phyloP scores from a whole-genome alignment of 2,329 filamentous ascomycete species.

The Diaporthe batatas region DNA sequence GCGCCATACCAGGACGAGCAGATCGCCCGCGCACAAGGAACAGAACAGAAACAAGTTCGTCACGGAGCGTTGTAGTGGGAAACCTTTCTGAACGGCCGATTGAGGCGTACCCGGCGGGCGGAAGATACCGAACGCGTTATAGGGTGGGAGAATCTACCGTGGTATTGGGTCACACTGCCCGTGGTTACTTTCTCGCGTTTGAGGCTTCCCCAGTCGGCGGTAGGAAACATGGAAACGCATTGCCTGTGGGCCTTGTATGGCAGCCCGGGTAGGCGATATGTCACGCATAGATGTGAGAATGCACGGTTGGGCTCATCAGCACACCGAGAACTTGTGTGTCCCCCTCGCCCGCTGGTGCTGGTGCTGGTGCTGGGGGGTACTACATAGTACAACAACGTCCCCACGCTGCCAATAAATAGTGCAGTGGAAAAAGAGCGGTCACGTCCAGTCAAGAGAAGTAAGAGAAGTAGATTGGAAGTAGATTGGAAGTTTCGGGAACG shows the following conservation, averaged over 20 bases:
- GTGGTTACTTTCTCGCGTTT: constrained; percentile 23
- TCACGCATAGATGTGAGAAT: neutral
- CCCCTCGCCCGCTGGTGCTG: neutral
- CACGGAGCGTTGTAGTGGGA: constrained; percentile 33
- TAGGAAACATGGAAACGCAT: constrained; percentile 18
- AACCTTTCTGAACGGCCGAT: constrained; percentile 30
- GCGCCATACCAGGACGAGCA: constrained; percentile 26
- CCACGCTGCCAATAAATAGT: neutral
- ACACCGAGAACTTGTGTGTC: neutral
- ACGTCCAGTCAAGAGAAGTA: neutral
- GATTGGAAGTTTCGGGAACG: constrained; percentile 24
- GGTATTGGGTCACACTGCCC: constrained; percentile 24
- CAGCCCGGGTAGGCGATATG: neutral
- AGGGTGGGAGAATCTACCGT: constrained; percentile 31
- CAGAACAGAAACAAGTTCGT: constrained; percentile 33
- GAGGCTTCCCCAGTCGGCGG: constrained; percentile 19
- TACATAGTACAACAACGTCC: too few relatives aligned
- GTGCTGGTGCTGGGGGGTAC: neutral
- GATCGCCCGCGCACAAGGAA: constrained; percentile 32
- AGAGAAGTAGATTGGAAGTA: neutral
- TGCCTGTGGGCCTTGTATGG: neutral
- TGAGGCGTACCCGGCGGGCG: constrained; percentile 26
- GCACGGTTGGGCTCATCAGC: neutral
- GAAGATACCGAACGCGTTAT: constrained; percentile 30
- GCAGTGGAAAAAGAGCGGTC: constrained; percentile 17